phyloP scores from a whole-genome alignment of 1,284 basidiomycete genomes.

The Golubevia sp. region DNA sequence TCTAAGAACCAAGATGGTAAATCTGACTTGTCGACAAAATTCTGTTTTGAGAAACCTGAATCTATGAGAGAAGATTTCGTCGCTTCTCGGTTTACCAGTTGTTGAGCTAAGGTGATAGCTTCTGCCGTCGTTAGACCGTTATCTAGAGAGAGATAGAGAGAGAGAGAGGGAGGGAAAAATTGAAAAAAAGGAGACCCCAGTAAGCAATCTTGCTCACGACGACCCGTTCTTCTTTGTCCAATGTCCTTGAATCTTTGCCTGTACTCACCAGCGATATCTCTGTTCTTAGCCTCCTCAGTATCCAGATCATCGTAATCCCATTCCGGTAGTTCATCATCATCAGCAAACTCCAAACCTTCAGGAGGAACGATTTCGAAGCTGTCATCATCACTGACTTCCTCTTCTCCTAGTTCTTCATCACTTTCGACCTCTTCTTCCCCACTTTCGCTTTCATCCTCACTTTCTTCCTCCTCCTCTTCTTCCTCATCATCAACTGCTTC shows the following conservation, averaged over 20 bases:
- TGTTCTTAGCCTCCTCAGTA: too few relatives aligned
- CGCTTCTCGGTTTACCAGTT: constrained; percentile 86
- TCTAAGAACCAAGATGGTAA: constrained; percentile 97
- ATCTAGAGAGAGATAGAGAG: constrained; percentile 65
- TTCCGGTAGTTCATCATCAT: background rate
- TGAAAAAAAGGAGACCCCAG: constrained; percentile 15
- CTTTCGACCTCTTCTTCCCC: constrained; percentile 60
- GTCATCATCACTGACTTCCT: constrained; percentile 60
- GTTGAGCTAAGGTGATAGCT: constrained; percentile 87
- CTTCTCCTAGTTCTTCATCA: constrained; percentile 13
- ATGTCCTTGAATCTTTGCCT: background rate
- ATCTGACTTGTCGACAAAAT: constrained; percentile 83
- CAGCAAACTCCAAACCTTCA: constrained; percentile 8
- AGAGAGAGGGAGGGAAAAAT: constrained; percentile 7
- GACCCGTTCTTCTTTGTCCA: constrained; percentile 35
- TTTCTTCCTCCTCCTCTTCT: constrained; percentile 64
- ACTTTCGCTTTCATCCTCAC: constrained; percentile 19
- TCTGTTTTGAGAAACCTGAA: constrained; percentile 91
- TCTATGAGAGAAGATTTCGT: constrained; percentile 89
- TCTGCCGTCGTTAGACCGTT: constrained; percentile 86
- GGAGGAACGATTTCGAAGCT: constrained; percentile 51
- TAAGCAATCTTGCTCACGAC: constrained; percentile 13
- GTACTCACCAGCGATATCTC: too few relatives aligned
- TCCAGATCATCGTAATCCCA: too few relatives aligned
- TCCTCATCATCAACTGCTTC: constrained; percentile 65